phyloP scores from a whole-genome alignment of 345 rosid species.

The Gossypium australe region DNA sequence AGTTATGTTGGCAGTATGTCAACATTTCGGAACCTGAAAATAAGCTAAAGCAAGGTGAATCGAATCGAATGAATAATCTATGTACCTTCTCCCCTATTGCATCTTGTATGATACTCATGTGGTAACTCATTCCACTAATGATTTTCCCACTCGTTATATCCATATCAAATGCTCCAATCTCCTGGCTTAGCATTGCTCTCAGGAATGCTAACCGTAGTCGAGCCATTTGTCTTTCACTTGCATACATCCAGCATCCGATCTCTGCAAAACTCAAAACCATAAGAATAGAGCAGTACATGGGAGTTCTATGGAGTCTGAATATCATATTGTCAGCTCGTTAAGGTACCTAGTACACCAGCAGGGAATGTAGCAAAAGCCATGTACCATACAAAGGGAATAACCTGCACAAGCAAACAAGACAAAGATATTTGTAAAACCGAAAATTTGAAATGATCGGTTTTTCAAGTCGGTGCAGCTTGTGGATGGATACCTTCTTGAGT shows the following conservation, averaged over 20 bases:
- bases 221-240: slow-evolving; percentile 52
- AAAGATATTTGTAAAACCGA: neutral
- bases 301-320: neutral
- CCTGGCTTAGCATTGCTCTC: slow-evolving; percentile 50
- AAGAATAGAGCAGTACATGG: neutral
- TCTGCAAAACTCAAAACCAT: slow-evolving; percentile 30
- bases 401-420: slow-evolving; percentile 23
- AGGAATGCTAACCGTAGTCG: slow-evolving; percentile 39
- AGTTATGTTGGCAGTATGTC: neutral
- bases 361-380: slow-evolving; percentile 69
- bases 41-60: neutral
- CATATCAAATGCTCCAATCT: slow-evolving; percentile 59
- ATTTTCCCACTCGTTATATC: slow-evolving; percentile 49
- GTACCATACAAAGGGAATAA: slow-evolving; percentile 63
- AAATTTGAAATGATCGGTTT: neutral
- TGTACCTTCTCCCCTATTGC: slow-evolving; percentile 66
- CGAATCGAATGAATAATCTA: neutral
- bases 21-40: neutral
- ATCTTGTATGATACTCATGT: slow-evolving; percentile 59
- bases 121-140: slow-evolving; percentile 45
- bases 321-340: neutral
- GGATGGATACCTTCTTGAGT: slow-evolving; percentile 31
- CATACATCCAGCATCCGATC: slow-evolving; percentile 65
- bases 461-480: neutral
- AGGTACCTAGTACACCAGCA: slow-evolving; percentile 56